Base-by-base conservation (phyloP, 2,329 filamentous ascomycete species). In the Ascochyta lentis region DNA sequence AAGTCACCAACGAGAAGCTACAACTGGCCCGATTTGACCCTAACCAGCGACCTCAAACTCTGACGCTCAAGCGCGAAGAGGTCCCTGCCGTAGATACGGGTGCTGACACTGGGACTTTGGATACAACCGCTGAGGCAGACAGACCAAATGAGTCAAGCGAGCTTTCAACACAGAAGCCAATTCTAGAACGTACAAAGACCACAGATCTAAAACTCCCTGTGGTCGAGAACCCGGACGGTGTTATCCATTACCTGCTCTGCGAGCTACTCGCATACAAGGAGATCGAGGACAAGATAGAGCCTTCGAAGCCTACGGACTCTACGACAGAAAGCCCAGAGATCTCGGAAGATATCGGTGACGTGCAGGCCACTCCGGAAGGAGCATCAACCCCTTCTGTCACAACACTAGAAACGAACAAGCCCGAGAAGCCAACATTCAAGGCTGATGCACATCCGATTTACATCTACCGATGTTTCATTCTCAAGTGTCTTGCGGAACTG, bases 371-470 rank as follows among this genome's bases (percentile, higher is more conserved):
- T 39, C 26, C 65, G 22, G 49, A 56, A 7, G 47, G 54, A 34
- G 38, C 58, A 4, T 50, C 62, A 7, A 40, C 60, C 3, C 22
- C 64, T 26, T 44, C 63, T 31, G 39, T 26, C 41, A 43, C 29
- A 23, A 33, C 60, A 19, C 46, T 49, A 31, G 61, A 66, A 16
- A 54, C 47, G 56, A 73, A 41, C 47, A 67, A 92, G 71, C 54
- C 78, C 4, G 77, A 86, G 10, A 96, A 96, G 77, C 80, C 85
- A 0, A 79, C 86, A 0, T 98, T 98, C 82, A 97, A 96, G 77
- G 82, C 91, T 1, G 92, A 96, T 46, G 90, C 97, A 31, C 92
- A 99, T 73, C 92, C 93, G 0, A 97, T 96, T 57, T 99, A 96
- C 77, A 89, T 98, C 49, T 99, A 98, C 71, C 87, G 95, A 43